A percentile compares a stretch with the other conserved stretches of the same genome.
Conservation (phyloP, 1,284 basidiomycete species). For the Microbotryomycetes sp. region DNA sequence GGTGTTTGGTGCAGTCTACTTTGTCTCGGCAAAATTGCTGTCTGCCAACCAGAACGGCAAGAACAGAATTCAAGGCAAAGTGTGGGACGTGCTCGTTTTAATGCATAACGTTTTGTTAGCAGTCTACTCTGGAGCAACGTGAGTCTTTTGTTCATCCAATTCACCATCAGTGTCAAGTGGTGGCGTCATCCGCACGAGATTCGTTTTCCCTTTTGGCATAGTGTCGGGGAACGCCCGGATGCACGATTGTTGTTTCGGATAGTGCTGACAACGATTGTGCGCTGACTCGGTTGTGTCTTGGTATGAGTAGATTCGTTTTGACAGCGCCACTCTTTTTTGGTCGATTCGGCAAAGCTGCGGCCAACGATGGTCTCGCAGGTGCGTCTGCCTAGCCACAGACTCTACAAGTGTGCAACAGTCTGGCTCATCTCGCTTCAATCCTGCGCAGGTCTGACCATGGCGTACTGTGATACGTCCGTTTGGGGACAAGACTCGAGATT, state of each 20-base stretch:
- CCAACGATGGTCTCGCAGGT: conserved; percentile 12
- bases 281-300: too few relatives aligned
- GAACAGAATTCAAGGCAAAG: conserved; percentile 33
- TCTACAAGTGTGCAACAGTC: too few relatives aligned
- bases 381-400: too few relatives aligned
- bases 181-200: background rate
- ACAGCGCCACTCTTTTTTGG: conserved; percentile 26
- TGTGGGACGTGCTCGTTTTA: conserved; percentile 36
- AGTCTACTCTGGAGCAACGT: conserved; percentile 38
- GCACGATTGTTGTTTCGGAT: too few relatives aligned
- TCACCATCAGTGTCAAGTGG: too few relatives aligned
- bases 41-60: conserved; percentile 31
- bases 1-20: conserved; percentile 26
- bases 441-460: conserved; percentile 37
- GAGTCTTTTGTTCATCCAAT: background rate
- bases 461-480: conserved; percentile 41
- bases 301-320: conserved; percentile 25
- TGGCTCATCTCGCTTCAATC: too few relatives aligned
- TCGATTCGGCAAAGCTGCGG: conserved; percentile 16
- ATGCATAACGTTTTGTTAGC: conserved; percentile 41
- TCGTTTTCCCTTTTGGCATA: background rate
- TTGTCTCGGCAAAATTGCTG: conserved; percentile 22
- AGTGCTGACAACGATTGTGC: conserved; percentile 2
- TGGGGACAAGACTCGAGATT: conserved; percentile 30
- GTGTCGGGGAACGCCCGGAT: too few relatives aligned